Base-by-base conservation (phyloP, 2,329 filamentous ascomycete genomes). In the Aspergillus sp. region DNA sequence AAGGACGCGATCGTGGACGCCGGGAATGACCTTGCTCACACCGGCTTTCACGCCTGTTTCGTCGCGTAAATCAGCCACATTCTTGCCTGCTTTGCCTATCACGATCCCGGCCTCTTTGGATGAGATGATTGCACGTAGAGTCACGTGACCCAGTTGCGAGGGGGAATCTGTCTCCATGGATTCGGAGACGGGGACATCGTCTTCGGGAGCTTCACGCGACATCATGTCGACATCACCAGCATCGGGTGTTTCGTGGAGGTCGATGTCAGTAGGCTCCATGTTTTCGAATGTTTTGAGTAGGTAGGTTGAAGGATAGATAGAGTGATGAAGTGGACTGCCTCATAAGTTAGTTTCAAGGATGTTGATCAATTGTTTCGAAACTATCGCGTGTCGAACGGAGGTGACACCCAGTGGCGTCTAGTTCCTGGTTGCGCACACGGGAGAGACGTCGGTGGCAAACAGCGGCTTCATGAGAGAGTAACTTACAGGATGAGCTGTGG, bases 31-130 rank as follows among this genome's bases (percentile, higher is more conserved):
- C 84, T 99, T 99, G 87, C 93, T 97, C 67, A 99, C 95, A 68
- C 95, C 95, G 64, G 95, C 95, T 81, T 96, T 97, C 72, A 99
- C 95, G 63, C 94, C 95, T 68, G 95, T 99, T 82, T 98, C 94
- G 73, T 99, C 94, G 75, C 95, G 90, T 66, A 99, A 86, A 74
- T 98, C 94, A 52, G 95, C 95, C 59, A 99, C 95, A 74, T 99
- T 98, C 85, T 98, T 97, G 76, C 95, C 95, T 61, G 90, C 93
- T 83, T 99, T 99, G 79, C 95, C 95, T 79, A 99, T 99, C 79
- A 99, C 98, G 72, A 99, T 93, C 75, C 95, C 95, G 63, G 95
- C 95, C 81, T 99, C 95, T 83, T 98, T 98, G 78, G 95, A 97
- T 38, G 95, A 97, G 69, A 99, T 95, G 76, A 99, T 97, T 71